Evolutionary conservation across 2,329 filamentous ascomycete species (phyloP).

Genomic region (Aspergillus melleus): DNA sequence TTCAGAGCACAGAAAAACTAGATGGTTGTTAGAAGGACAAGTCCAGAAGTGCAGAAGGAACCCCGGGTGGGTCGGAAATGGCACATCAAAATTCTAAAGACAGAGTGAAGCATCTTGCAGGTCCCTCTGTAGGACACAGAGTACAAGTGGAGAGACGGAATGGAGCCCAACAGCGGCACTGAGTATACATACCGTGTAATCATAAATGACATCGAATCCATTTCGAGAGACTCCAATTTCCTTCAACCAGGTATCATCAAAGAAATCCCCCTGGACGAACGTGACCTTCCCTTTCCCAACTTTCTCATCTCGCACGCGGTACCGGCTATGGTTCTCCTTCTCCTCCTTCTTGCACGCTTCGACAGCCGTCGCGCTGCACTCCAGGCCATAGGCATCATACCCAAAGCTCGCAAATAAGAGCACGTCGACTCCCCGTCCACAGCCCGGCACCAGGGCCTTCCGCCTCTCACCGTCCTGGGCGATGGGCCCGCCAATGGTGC

Average conservation of each 20-base stretch:
- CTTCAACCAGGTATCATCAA: slow-evolving; percentile 43
- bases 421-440: slow-evolving; percentile 79
- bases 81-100: slow-evolving; percentile 1
- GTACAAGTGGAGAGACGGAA: slow-evolving; percentile 3
- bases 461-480: slow-evolving; percentile 36
- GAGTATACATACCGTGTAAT: slow-evolving; percentile 55
- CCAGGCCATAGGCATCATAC: slow-evolving; percentile 74
- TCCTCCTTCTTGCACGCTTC: slow-evolving; percentile 38
- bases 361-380: slow-evolving; percentile 58
- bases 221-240: slow-evolving; percentile 34
- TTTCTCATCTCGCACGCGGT: slow-evolving; percentile 35
- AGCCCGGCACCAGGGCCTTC: slow-evolving; percentile 73
- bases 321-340: slow-evolving; percentile 31
- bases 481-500: slow-evolving; percentile 39
- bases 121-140: slow-evolving; percentile 5
- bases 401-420: slow-evolving; percentile 71
- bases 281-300: slow-evolving; percentile 38
- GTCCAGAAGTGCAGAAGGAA: not conserved
- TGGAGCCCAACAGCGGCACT: slow-evolving; percentile 4
- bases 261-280: slow-evolving; percentile 48
- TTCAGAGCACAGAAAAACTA: slow-evolving; percentile 63
- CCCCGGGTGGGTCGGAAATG: not conserved
- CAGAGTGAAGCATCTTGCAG: slow-evolving; percentile 1
- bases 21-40: slow-evolving; percentile 2
- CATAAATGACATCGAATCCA: slow-evolving; percentile 57